Evolutionary conservation across 163 green algal genomes (phyloP).

Genomic region (Chlamydomonas reinhardtii): DNA sequence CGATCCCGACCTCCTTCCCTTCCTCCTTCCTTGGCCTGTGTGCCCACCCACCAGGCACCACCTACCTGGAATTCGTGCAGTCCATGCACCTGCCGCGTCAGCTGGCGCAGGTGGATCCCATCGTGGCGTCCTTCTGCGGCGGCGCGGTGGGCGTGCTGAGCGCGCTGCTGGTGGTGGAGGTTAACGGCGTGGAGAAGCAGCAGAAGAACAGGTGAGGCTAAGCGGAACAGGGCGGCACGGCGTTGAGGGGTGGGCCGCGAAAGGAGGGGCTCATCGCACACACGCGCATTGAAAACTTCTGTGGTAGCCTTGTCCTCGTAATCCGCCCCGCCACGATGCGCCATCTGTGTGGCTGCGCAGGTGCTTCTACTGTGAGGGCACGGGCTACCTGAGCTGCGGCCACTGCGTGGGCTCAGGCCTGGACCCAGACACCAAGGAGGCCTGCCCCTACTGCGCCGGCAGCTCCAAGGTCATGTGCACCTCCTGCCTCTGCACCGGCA

Average conservation of each 20-base stretch:
- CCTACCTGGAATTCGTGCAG: conserved; percentile 93
- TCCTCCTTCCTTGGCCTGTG: too few species aligned
- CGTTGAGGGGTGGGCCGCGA: too few species aligned
- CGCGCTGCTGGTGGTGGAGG: conserved; percentile 94
- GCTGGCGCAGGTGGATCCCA: conserved; percentile 96
- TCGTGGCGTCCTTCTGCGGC: conserved; percentile 98
- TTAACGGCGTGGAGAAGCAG: conserved; percentile 94
- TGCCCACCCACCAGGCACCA: conserved; percentile 64
- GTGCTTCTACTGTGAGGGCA: conserved; percentile 93
- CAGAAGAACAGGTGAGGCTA: conserved; percentile 75
- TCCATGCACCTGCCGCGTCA: conserved; percentile 90
- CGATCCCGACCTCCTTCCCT: too few species aligned
- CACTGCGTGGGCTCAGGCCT: conserved; percentile 86
- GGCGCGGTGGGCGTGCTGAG: conserved; percentile 95
- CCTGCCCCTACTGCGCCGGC: conserved; percentile 70
- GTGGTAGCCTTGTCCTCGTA: too few species aligned
- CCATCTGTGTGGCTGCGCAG: too few species aligned
- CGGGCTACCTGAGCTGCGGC: conserved; percentile 94
- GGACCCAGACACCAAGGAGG: conserved; percentile 45
- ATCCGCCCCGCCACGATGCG: too few species aligned
- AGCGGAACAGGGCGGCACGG: neutral
- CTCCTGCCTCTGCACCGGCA: conserved; percentile 97
- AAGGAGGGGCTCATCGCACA: too few species aligned
- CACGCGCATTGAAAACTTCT: too few species aligned
- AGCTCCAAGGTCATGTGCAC: conserved; percentile 98